Evolutionary conservation across 2,329 filamentous ascomycete species (phyloP), one percentile per base, ranked within the genome.

Genomic region (Aureobasidium sp.): DNA sequence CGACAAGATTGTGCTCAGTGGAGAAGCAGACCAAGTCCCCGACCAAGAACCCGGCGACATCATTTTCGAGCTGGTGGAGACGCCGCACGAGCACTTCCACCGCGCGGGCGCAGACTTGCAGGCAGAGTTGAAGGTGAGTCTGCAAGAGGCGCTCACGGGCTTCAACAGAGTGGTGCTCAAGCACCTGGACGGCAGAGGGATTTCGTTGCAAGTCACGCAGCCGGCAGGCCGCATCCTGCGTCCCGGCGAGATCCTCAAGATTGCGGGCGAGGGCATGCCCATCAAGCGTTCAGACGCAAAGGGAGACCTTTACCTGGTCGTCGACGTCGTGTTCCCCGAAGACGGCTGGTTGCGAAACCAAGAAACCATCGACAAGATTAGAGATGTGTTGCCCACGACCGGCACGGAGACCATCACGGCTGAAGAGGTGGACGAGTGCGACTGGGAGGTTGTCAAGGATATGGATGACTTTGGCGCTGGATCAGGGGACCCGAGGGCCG

Each of bases 201-300:
- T 99, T 63, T 84, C 88, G 63, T 81, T 99, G 51, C 82, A 86
- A 61, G 87, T 94, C 67, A 85, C 89, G 17, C 85, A 88, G 70
- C 78, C 78, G 0, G 67, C 75, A 41, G 93, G 93, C 68, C 88
- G 92, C 73, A 82, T 97, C 57, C 77, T 99, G 39, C 85, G 86
- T 29, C 92, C 94, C 0, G 88, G 87, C 29, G 90, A 99, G 72
- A 84, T 93, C 8, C 81, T 99, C 68, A 96, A 91, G 79, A 80
- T 99, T 1, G 76, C 82, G 2, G 91, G 91, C 29, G 94, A 99
- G 78, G 94, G 94, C 64, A 99, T 99, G 94, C 94, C 94, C 1
- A 76, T 87, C 68, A 97, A 97, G 82, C 86, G 87, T 62, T 90
- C 87, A 66, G 94, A 99, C 42, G 71, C 78, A 5, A 91, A 86